Base-by-base conservation (phyloP, 495 filamentous ascomycete genomes). In the Massariosphaeria phaeospora region DNA sequence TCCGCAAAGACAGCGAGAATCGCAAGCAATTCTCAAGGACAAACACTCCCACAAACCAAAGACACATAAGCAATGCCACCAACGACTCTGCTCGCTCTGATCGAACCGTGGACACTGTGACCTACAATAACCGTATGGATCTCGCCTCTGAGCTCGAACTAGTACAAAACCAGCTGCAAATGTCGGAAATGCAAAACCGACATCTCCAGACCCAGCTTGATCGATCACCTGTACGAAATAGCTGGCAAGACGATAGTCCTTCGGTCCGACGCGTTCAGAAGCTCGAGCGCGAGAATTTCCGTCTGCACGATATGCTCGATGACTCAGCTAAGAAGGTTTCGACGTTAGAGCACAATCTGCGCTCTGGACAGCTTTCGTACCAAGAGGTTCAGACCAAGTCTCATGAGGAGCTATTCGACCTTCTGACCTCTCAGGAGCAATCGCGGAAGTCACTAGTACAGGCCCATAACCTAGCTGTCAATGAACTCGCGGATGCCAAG, bases 241-340 rank as follows among this genome's bases (percentile, higher is more conserved):
- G 75, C 31, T 82, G 77, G 77, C 72, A 82, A 41, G 88, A 96
- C 46, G 85, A 95, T n/a, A 91, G 84, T 59, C 89, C 88, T 13
- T 90, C 88, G 5, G 63, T 85, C 29, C 79, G 85, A 49, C 85
- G 93, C 0, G 83, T 96, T 61, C 85, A 95, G 60, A 93, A 95
- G 67, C 76, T 98, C 12, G 91, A 97, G 67, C 84, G 89, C 54
- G 93, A 86, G 56, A 98, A 98, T 70, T 88, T 77, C 67, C 81
- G 91, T 48, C 78, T 98, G 13, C 91, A 98, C 61, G 90, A 96
- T 55, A 85, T 94, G 75, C 84, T 98, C 4, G 93, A 98, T 67
- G 89, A 96, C 66, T 96, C 93, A 1, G 75, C 87, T 7, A 90
- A 91, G 76, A 95, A 95, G 70, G 86, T 96, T 18, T 95, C 93